Evolutionary conservation across 2,329 filamentous ascomycete genomes (phyloP), one percentile per base, ranked within the genome.

Genomic region (Calycina herbarum): DNA sequence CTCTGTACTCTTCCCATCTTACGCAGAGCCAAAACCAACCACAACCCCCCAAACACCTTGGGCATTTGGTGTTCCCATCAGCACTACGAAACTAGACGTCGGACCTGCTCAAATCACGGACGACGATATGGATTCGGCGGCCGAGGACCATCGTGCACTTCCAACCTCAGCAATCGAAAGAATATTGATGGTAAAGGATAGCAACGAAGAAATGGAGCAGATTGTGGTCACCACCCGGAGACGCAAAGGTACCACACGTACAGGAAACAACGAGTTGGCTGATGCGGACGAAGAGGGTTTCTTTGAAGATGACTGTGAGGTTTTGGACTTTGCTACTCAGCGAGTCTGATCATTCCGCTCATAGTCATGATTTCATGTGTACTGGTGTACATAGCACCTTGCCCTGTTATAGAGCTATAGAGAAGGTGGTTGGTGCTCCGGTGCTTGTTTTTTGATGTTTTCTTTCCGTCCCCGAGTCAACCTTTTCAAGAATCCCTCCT

Each of bases 271-370:
- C 45, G 77, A 81, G 35, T 75, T 78, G 48, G 69, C 66, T 24
- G 77, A 76, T 58, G 88, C 88, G 57, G 90, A 92, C 65, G 88
- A 89, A 64, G 86, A 86, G 63, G 90, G 90, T 2, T 96, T 96
- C 77, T 96, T 96, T 73, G 93, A 97, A 78, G 92, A 97, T 76
- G 93, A 96, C 75, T 95, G 92, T 71, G 93, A 96, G 76, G 91
- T 97, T 65, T 84, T 96, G 68, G 93, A 96, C 79, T 96, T 95
- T 84, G 91, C 93, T 29, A 86, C 88, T 73, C 86, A 89, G 78
- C 80, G 86, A 75, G 86, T 89, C 38, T 89, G 64, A 75, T 68
- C 20, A 10, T 11, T 11, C n/a, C 24, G 3, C 45, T 24, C 13
- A 38, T 7, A 38, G 5, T 33, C 31, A 33, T 33, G 7, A 8